A percentile compares a stretch with the other conserved stretches of the same genome.
Evolutionary conservation across 78 protist species (phyloP).

Genomic region (Dictyostelium purpureum): DNA sequence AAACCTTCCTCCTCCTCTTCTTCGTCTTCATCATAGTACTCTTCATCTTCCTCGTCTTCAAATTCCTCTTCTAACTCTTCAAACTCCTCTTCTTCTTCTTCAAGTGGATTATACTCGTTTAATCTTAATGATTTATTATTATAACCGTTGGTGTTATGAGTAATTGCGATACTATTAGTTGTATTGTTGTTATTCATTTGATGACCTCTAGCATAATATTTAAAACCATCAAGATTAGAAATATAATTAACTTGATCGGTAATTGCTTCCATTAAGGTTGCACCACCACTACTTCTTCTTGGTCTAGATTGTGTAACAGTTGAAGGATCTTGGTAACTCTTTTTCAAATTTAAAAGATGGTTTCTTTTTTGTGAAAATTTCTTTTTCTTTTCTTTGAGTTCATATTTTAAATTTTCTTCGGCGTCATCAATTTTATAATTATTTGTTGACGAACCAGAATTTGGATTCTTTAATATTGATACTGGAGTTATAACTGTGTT

Average conservation of each 20-base stretch:
- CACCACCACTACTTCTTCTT: neutral
- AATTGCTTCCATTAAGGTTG: neutral
- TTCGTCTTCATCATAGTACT: neutral
- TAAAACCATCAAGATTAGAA: neutral
- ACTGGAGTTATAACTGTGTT: neutral
- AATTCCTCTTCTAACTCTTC: neutral
- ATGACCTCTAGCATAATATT: neutral
- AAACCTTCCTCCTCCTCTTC: neutral
- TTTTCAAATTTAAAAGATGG: slow-evolving; percentile 4
- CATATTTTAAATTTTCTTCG: neutral
- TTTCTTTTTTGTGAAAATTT: slow-evolving; percentile 33
- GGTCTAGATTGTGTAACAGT: slow-evolving; percentile 14
- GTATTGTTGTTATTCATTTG: neutral
- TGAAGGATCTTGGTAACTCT: neutral
- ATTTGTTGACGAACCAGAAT: no score
- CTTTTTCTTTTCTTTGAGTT: neutral
- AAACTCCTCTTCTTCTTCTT: neutral
- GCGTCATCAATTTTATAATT: no score
- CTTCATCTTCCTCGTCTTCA: neutral
- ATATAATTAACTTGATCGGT: slow-evolving; percentile 6
- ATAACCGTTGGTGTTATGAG: neutral
- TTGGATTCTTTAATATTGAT: neutral
- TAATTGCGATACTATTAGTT: neutral
- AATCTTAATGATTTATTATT: neutral
- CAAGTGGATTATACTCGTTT: slow-evolving; percentile 7